Base-by-base conservation (phyloP, 345 rosid genomes). In the Citrus trifoliata region DNA sequence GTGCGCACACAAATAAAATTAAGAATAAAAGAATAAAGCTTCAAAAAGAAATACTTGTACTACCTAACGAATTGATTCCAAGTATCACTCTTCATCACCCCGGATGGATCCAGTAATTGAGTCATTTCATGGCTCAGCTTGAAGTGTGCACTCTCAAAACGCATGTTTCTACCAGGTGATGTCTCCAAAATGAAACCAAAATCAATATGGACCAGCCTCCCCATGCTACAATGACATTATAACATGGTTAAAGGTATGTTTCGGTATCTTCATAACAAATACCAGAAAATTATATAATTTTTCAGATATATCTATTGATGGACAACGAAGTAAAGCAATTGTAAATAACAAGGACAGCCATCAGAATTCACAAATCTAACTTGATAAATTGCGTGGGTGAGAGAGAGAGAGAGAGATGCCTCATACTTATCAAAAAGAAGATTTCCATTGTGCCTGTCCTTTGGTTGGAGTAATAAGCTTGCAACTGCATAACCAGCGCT, bases 81-180 rank as follows among this genome's bases (percentile, higher is more conserved):
- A 19, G 93, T 90, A 56, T 94, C 95, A 78, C 99, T 94, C 83
- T 94, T 97, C 98, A 97, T 92, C 67, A 86, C 88, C 59, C 97
- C 96, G 0, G 98, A 93, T 8, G 98, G 99, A 67, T 97, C 98
- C 55, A 93, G 86, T 68, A 97, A 85, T 61, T 97, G 99, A 66
- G 99, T 97, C 99, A 97, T 94, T 87, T 97, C 99, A 69, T 97
- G 98, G 88, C 98, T 97, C 88, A 97, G 87, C 84, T 97, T 97
- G 87, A 97, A 94, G 86, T 97, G 97, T 28, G 98, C 99, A 79
- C 93, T 97, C 86, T 97, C 99, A 38, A 97, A 97, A 53, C 97
- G 88, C 98, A 94, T 93, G 82, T 97, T 97, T 63, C 97, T 92
- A 78, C 99, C 98, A 9, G 99, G 96, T 14, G 98, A 97, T 13